phyloP scores from a whole-genome alignment of 768 basidiomycete species.

The Amanita inopinata region DNA sequence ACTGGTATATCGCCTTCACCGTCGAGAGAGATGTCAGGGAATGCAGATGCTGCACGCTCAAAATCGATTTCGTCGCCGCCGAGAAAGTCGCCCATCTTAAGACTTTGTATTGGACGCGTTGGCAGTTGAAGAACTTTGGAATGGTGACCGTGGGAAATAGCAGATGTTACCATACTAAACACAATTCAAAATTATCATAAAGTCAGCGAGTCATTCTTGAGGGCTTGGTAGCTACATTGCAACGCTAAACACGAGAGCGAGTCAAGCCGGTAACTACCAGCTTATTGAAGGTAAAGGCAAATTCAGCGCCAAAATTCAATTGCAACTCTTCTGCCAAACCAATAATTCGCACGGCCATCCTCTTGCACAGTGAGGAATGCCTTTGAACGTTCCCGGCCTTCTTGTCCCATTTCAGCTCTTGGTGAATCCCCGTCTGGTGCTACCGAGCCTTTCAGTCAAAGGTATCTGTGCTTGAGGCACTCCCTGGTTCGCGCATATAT shows the following conservation, averaged over 20 bases:
- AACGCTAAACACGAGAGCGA: no score
- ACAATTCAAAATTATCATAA: no score
- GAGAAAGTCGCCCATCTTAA: slow-evolving; percentile 21
- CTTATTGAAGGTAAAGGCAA: no score
- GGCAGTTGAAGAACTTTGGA: neutral
- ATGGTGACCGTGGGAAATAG: slow-evolving; percentile 3
- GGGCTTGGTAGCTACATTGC: no score
- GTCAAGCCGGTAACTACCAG: no score
- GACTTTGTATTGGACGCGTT: neutral
- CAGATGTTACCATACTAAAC: no score
- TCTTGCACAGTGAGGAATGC: slow-evolving; percentile 33
- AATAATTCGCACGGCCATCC: neutral
- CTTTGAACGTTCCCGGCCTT: slow-evolving; percentile 63
- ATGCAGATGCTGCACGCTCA: slow-evolving; percentile 71
- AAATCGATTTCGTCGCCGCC: slow-evolving; percentile 62
- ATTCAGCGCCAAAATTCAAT: no score
- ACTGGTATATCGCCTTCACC: slow-evolving; percentile 46
- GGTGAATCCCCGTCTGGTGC: slow-evolving; percentile 52
- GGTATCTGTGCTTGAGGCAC: slow-evolving; percentile 30
- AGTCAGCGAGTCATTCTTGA: no score
- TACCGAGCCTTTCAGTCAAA: slow-evolving; percentile 59
- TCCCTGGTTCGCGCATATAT: slow-evolving; percentile 1
- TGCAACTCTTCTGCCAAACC: neutral
- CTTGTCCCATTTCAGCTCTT: slow-evolving; percentile 65
- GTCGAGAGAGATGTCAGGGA: slow-evolving; percentile 78